Evolutionary conservation across 352 stramenopile genomes (phyloP).

Genomic region (Pythium phragmitis): DNA sequence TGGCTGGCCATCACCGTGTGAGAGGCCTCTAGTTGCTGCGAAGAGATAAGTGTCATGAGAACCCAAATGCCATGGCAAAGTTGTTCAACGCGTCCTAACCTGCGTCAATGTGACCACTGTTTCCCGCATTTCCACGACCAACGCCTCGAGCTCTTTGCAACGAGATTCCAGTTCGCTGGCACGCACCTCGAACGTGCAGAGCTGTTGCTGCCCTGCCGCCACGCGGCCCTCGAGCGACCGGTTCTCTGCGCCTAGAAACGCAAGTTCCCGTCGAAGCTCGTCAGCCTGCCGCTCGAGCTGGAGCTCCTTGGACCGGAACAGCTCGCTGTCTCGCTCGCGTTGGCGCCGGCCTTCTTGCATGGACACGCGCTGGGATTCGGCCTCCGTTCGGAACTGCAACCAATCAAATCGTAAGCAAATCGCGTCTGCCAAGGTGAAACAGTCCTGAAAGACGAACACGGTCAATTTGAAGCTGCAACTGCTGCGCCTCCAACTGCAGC

Average conservation of each 20-base stretch:
- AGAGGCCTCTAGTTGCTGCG: conserved; percentile 16
- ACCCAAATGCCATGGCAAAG: background rate
- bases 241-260: background rate
- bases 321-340: conserved; percentile 32
- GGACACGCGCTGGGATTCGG: conserved; percentile 32
- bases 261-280: conserved; percentile 5
- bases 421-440: background rate
- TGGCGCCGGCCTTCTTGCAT: conserved; percentile 39
- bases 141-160: conserved; percentile 1
- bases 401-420: background rate
- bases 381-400: conserved; percentile 31
- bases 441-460: conserved; percentile 23
- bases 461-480: conserved; percentile 34
- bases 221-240: background rate
- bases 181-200: background rate
- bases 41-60: background rate
- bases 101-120: conserved; percentile 4
- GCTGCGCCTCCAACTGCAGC: conserved; percentile 1
- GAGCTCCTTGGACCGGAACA: conserved; percentile 11
- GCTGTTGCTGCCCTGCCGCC: background rate
- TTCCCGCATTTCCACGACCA: background rate
- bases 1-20: conserved; percentile 2
- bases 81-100: background rate
- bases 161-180: background rate
- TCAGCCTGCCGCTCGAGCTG: conserved; percentile 15